Evolutionary conservation across 2,329 filamentous ascomycete genomes (phyloP).

Genomic region (Aspergillus cejpii): DNA sequence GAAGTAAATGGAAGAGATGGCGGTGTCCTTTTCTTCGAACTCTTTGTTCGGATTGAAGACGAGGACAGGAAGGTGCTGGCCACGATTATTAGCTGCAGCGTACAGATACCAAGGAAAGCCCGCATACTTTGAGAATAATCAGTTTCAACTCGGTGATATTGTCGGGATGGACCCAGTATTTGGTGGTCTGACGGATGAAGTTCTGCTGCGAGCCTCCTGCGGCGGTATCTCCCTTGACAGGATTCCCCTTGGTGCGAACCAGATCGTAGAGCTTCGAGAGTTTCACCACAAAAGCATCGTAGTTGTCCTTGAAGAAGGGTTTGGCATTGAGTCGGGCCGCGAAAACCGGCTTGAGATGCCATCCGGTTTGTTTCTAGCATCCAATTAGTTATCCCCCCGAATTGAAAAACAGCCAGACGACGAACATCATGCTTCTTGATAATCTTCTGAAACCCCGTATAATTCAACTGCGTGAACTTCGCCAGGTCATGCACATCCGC

Average conservation of each 20-base stretch:
- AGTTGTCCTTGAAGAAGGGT: conserved; percentile 98
- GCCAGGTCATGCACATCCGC: conserved; percentile 96
- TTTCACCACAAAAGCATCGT: conserved; percentile 90
- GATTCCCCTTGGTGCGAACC: conserved; percentile 86
- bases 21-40: conserved; percentile 81
- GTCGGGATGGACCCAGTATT: conserved; percentile 98
- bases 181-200: conserved; percentile 94
- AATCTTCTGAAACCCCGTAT: conserved; percentile 98
- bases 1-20: conserved; percentile 97
- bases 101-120: background rate
- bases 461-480: conserved; percentile 97
- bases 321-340: conserved; percentile 89
- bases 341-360: conserved; percentile 93
- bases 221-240: conserved; percentile 81
- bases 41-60: conserved; percentile 98
- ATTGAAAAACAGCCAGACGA: conserved; percentile 10
- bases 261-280: conserved; percentile 93
- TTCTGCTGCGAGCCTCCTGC: conserved; percentile 89
- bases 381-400: conserved; percentile 4
- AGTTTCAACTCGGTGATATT: conserved; percentile 98
- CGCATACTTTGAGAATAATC: conserved; percentile 73
- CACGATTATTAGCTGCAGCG: conserved; percentile 4
- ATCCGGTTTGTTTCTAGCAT: conserved; percentile 78
- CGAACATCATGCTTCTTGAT: conserved; percentile 98
- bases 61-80: conserved; percentile 77